phyloP scores from a whole-genome alignment of 2,329 filamentous ascomycete species.

The Monosporascus cannonballus region DNA sequence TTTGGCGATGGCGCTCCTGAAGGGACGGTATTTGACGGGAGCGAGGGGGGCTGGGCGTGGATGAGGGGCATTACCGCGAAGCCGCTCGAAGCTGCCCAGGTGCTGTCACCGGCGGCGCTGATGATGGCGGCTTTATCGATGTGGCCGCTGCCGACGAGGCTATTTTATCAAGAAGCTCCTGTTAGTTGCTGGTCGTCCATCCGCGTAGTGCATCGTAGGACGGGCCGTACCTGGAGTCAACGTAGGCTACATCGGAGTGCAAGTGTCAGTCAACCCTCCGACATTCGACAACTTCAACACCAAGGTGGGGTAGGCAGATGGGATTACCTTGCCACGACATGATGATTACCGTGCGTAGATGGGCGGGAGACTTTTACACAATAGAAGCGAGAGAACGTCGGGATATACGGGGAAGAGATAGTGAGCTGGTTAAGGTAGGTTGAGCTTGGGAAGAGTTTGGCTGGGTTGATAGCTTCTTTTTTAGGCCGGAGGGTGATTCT shows the following conservation, averaged over 20 bases:
- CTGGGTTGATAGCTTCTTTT: no score
- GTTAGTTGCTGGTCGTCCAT: background rate
- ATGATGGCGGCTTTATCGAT: constrained; percentile 82
- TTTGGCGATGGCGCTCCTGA: background rate
- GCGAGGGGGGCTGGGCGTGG: background rate
- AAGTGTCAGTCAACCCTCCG: constrained; percentile 15
- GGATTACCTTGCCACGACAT: constrained; percentile 72
- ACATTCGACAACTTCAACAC: background rate
- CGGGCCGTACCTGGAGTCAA: constrained; percentile 51
- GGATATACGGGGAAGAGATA: no score
- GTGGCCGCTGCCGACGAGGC: constrained; percentile 73
- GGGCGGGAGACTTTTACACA: background rate
- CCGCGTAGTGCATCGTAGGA: background rate
- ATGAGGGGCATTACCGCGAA: constrained; percentile 58
- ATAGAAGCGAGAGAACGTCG: no score
- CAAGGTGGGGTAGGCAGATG: constrained; percentile 20
- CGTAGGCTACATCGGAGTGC: constrained; percentile 39
- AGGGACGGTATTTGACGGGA: background rate
- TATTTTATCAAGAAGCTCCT: constrained; percentile 30
- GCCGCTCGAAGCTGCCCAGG: constrained; percentile 65
- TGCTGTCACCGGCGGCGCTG: constrained; percentile 71
- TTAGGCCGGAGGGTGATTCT: no score
- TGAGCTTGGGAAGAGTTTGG: no score
- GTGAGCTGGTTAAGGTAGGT: no score
- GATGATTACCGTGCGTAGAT: constrained; percentile 25